These are phyloP conservation scores for Tuber melanosporum DNA, from an alignment of 495 filamentous ascomycete species.

Conservation along the genomic window DNA sequence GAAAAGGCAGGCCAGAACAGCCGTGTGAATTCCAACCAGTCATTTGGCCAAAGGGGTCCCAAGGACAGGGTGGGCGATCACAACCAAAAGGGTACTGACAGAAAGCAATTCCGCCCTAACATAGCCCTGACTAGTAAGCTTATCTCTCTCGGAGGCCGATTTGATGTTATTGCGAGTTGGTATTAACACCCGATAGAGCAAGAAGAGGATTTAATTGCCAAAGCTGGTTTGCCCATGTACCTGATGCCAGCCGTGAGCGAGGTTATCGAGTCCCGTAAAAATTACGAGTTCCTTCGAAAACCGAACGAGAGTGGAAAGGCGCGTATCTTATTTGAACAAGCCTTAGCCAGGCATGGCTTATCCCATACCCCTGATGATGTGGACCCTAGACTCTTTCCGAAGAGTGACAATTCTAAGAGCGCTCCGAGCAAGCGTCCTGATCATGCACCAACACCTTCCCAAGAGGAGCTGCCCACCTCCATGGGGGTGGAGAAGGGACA, in stretches of 20 bases:
- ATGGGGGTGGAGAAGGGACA: background rate
- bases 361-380: background rate
- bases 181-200: background rate
- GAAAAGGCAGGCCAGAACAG: background rate
- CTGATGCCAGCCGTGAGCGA: background rate
- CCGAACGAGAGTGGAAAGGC: background rate
- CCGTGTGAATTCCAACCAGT: background rate
- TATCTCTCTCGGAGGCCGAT: background rate
- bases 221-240: background rate
- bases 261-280: background rate
- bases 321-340: background rate
- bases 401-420: background rate
- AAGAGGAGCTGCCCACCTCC: background rate
- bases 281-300: background rate
- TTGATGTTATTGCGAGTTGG: background rate
- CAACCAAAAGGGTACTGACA: background rate
- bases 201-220: background rate
- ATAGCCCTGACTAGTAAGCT: background rate
- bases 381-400: background rate
- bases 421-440: background rate
- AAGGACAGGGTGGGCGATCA: background rate
- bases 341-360: background rate
- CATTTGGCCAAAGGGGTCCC: background rate
- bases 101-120: background rate
- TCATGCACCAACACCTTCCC: background rate